A percentile compares a stretch with the other conserved stretches of the same genome.
Evolutionary conservation across 768 basidiomycete species (phyloP).

Genomic region (Suillus discolor): DNA sequence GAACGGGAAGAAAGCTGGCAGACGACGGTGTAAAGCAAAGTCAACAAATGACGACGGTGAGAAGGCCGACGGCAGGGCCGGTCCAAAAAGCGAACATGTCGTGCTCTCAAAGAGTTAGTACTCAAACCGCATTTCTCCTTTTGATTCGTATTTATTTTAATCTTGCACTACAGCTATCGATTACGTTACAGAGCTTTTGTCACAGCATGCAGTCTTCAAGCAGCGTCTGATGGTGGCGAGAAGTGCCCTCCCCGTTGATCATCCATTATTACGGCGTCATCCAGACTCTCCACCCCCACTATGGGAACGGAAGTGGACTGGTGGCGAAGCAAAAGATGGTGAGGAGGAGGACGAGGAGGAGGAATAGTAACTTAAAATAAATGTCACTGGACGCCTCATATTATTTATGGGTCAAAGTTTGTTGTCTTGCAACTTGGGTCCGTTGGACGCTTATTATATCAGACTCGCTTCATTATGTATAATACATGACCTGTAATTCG

Average conservation of each 20-base stretch:
- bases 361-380: slow-evolving; percentile 26
- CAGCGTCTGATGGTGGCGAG: slow-evolving; percentile 64
- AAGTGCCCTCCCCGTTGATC: slow-evolving; percentile 55
- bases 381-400: not conserved
- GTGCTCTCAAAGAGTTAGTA: slow-evolving; percentile 85
- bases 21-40: slow-evolving; percentile 40
- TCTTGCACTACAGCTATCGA: slow-evolving; percentile 69
- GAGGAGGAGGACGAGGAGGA: slow-evolving; percentile 51
- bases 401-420: not conserved
- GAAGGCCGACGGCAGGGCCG: slow-evolving; percentile 80
- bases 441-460: not conserved
- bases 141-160: slow-evolving; percentile 9
- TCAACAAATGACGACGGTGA: slow-evolving; percentile 54
- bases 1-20: slow-evolving; percentile 37
- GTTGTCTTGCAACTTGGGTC: not conserved
- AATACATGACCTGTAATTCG: not conserved
- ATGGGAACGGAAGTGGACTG: slow-evolving; percentile 88
- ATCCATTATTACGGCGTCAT: slow-evolving; percentile 50
- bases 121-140: slow-evolving; percentile 1
- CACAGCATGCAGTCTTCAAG: slow-evolving; percentile 57
- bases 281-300: slow-evolving; percentile 41
- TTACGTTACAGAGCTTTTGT: slow-evolving; percentile 68
- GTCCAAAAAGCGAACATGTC: slow-evolving; percentile 89
- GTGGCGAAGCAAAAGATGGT: slow-evolving; percentile 58
- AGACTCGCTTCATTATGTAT: slow-evolving; percentile 5